These are phyloP conservation scores for Parachaetomium inaequale DNA, from an alignment of 495 filamentous ascomycete genomes.

Conservation along the genomic window DNA sequence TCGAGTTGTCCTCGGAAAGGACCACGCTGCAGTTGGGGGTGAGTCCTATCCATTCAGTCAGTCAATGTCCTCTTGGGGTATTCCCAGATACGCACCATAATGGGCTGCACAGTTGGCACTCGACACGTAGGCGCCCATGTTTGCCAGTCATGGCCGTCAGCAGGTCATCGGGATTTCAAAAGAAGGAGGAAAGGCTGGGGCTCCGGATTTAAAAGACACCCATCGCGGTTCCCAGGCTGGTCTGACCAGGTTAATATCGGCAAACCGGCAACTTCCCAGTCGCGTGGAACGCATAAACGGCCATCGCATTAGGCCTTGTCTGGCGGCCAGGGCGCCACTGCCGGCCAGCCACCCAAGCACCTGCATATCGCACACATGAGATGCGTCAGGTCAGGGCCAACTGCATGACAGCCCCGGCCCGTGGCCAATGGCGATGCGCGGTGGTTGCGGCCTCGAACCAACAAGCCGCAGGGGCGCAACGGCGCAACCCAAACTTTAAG, in stretches of 20 bases:
- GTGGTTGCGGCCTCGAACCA: constrained; percentile 12
- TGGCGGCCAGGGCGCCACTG: not conserved
- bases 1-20: not conserved
- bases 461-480: constrained; percentile 5
- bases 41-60: not conserved
- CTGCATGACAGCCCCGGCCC: constrained; percentile 1
- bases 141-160: not conserved
- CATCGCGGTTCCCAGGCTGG: not conserved
- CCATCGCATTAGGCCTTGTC: not conserved
- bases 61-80: no score
- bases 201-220: not conserved
- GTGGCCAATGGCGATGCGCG: constrained; percentile 35
- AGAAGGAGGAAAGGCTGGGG: not conserved
- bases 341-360: not conserved
- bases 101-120: not conserved
- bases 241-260: not conserved
- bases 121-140: constrained; percentile 23
- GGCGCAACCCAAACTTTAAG: no score
- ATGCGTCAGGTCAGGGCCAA: not conserved
- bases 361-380: constrained; percentile 6
- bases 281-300: not conserved
- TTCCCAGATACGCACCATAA: not conserved
- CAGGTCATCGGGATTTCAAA: not conserved
- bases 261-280: not conserved
- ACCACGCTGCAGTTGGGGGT: constrained; percentile 14